A percentile compares a stretch with the other conserved stretches of the same genome.
These are phyloP conservation scores for Skeletonema marinoi DNA, from an alignment of 108 stramenopile genomes.

Conservation along the genomic window DNA sequence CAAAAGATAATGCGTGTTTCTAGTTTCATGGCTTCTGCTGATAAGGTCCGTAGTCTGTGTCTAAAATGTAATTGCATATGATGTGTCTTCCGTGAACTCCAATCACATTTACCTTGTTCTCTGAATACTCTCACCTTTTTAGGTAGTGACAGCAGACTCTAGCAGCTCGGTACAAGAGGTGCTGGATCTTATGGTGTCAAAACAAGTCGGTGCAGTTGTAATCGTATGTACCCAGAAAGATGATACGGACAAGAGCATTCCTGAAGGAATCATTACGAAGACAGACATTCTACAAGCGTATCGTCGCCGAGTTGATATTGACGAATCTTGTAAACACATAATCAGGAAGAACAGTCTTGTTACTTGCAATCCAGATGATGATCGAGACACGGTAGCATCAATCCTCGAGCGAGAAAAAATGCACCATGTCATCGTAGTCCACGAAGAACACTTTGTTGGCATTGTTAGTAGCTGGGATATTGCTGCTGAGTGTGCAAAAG, in stretches of 20 bases:
- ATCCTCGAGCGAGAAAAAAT: constrained; percentile 32
- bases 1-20: constrained; percentile 3
- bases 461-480: constrained; percentile 50
- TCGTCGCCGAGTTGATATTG: constrained; percentile 4
- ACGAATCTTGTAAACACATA: constrained; percentile 10
- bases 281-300: constrained; percentile 52
- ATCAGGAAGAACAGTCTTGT: constrained; percentile 23
- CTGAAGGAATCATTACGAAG: constrained; percentile 54
- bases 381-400: constrained; percentile 37
- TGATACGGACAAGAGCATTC: neutral
- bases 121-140: neutral
- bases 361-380: constrained; percentile 3
- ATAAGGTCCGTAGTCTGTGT: constrained; percentile 3
- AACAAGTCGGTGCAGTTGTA: constrained; percentile 45
- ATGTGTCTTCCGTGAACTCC: no score
- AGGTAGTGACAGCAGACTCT: constrained; percentile 28
- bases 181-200: constrained; percentile 34
- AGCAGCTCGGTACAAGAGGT: constrained; percentile 22
- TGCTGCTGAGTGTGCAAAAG: constrained; percentile 40
- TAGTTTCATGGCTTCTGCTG: constrained; percentile 45
- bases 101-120: neutral
- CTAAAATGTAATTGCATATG: neutral
- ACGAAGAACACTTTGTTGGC: constrained; percentile 33
- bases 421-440: constrained; percentile 48
- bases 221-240: constrained; percentile 16